Conservation (phyloP, 2,329 filamentous ascomycete genomes). For the Aspergillus pseudoterreus region DNA sequence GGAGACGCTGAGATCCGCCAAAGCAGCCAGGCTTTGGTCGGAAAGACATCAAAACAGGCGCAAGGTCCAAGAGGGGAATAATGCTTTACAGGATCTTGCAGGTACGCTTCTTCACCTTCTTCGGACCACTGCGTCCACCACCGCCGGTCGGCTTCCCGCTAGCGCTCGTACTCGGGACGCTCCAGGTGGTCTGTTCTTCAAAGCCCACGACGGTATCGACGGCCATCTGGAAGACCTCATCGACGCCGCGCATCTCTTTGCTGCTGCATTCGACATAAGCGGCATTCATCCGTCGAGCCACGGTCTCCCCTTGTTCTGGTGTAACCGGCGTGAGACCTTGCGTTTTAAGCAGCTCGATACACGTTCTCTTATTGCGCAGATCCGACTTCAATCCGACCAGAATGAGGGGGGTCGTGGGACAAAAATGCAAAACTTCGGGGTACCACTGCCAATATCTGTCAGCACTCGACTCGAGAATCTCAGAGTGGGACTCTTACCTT, state of each 20-base stretch:
- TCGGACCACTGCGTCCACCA: conserved; percentile 35
- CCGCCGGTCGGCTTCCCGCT: conserved; percentile 30
- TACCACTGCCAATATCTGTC: conserved; percentile 69
- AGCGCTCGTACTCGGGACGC: conserved; percentile 16
- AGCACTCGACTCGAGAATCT: background rate
- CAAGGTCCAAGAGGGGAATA: conserved; percentile 10
- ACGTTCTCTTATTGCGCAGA: conserved; percentile 89
- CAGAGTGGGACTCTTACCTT: conserved; percentile 62
- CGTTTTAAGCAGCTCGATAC: conserved; percentile 97
- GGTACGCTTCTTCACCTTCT: conserved; percentile 79
- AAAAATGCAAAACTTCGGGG: conserved; percentile 97
- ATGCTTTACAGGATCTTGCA: conserved; percentile 69
- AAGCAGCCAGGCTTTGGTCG: conserved; percentile 34
- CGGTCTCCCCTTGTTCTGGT: conserved; percentile 78
- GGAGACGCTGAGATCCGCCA: conserved; percentile 18
- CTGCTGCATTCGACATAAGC: conserved; percentile 98
- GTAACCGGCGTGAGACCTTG: conserved; percentile 95
- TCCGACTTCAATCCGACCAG: conserved; percentile 97
- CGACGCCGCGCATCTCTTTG: conserved; percentile 93
- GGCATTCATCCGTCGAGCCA: conserved; percentile 90
- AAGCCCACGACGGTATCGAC: conserved; percentile 86
- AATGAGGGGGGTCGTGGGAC: conserved; percentile 92
- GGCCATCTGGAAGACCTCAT: conserved; percentile 91
- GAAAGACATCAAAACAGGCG: conserved; percentile 8
- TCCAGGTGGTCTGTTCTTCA: conserved; percentile 57